Evolutionary conservation across 208 protist species (phyloP).

Genomic region (Crithidia acanthocephali): DNA sequence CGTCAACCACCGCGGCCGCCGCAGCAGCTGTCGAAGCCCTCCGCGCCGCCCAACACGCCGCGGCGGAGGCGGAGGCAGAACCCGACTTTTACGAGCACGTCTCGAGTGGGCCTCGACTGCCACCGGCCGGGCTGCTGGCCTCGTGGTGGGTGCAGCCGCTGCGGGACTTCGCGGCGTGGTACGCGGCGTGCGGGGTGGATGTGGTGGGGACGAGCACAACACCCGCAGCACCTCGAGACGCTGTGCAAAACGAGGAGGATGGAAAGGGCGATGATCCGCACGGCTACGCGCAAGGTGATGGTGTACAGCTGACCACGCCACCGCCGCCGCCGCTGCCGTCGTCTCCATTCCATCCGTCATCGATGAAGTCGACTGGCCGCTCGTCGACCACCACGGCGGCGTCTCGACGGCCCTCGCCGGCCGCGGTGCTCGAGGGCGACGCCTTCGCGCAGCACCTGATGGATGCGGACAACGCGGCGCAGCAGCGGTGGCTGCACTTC

Average conservation of each 20-base stretch:
- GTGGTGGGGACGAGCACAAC: not conserved
- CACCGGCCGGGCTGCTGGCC: slow-evolving; percentile 16
- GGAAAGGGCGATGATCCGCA: not conserved
- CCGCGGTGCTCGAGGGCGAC: slow-evolving; percentile 19
- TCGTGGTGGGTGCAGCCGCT: slow-evolving; percentile 69
- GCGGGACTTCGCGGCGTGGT: slow-evolving; percentile 18
- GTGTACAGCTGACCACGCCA: not conserved
- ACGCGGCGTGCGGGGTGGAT: slow-evolving; percentile 15
- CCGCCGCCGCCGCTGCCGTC: not conserved
- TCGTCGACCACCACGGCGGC: not conserved
- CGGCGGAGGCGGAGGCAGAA: slow-evolving; percentile 43
- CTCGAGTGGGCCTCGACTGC: slow-evolving; percentile 37
- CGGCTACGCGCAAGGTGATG: too few relatives aligned
- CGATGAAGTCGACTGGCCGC: not conserved
- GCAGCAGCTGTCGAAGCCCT: slow-evolving; percentile 12
- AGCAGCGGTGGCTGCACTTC: slow-evolving; percentile 20
- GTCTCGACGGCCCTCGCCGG: not conserved
- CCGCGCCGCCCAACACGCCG: slow-evolving; percentile 19
- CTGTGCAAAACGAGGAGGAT: not conserved
- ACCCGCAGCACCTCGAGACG: too few relatives aligned
- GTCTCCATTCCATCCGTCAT: not conserved
- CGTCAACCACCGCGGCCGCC: not conserved
- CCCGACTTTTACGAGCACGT: slow-evolving; percentile 72
- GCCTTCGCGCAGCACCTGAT: slow-evolving; percentile 21
- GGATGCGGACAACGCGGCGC: slow-evolving; percentile 15